A percentile compares a stretch with the other conserved stretches of the same genome.
These are phyloP conservation scores for Kwoniella sp. DNA, from an alignment of 768 basidiomycete species.

Conservation along the genomic window DNA sequence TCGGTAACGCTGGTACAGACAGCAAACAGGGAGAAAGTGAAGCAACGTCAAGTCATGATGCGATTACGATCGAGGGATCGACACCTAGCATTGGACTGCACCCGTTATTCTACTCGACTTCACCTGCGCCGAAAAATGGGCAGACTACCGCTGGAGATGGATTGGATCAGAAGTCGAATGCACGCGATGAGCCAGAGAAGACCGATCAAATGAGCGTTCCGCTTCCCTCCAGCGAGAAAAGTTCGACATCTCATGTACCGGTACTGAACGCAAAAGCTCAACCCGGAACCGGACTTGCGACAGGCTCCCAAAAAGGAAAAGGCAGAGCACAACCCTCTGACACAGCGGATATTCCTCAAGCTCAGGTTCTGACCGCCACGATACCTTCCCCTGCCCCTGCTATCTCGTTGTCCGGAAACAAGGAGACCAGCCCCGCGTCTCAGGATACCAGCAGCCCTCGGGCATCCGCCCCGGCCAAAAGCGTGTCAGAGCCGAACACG, in stretches of 20 bases:
- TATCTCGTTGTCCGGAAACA: neutral
- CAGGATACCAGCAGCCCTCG: neutral
- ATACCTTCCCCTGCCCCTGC: neutral
- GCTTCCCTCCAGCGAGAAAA: too few species aligned
- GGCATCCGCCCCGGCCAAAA: neutral
- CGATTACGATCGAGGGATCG: neutral
- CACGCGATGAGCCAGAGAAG: too few species aligned
- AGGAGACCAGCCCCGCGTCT: neutral
- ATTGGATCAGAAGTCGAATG: too few species aligned
- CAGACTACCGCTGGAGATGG: too few species aligned
- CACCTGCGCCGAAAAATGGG: neutral
- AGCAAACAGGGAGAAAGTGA: neutral
- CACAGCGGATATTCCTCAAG: neutral
- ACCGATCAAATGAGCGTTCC: too few species aligned
- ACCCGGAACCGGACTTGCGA: too few species aligned
- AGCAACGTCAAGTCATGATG: neutral
- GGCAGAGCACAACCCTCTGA: neutral
- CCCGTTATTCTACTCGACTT: neutral
- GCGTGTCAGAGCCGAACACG: neutral
- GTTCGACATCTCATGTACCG: too few species aligned
- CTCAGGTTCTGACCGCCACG: neutral
- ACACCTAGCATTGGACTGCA: neutral
- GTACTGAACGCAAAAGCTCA: too few species aligned
- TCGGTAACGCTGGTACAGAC: neutral
- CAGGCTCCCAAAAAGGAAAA: neutral